phyloP scores from a whole-genome alignment of 2,329 filamentous ascomycete species.

The Juglanconis juglandina region DNA sequence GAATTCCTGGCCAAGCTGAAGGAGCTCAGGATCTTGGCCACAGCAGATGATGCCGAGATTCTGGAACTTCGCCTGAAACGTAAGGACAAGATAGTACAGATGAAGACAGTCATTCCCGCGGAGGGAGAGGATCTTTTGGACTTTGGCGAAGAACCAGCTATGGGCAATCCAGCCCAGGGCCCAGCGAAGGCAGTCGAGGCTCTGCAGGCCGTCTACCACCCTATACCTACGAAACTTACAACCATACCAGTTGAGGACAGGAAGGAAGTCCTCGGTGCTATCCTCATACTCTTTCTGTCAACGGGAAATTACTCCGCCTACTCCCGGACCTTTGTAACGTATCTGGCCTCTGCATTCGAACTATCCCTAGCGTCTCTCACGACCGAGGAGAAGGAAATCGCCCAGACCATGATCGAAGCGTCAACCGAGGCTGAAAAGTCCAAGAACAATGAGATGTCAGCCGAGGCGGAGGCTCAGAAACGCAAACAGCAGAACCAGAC shows the following conservation, averaged over 20 bases:
- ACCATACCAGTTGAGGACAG: conserved; percentile 57
- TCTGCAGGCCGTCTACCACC: conserved; percentile 51
- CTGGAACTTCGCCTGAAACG: conserved; percentile 44
- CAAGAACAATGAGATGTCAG: conserved; percentile 60
- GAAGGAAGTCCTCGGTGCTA: conserved; percentile 63
- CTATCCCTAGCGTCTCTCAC: conserved; percentile 61
- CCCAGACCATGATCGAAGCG: conserved; percentile 69
- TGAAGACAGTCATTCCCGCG: conserved; percentile 31
- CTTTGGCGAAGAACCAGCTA: conserved; percentile 28
- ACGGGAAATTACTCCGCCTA: conserved; percentile 72
- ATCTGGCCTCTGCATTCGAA: conserved; percentile 64
- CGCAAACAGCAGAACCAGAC: conserved; percentile 67
- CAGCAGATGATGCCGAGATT: conserved; percentile 44
- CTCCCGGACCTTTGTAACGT: conserved; percentile 65
- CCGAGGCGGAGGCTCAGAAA: conserved; percentile 72
- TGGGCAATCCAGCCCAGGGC: conserved; percentile 21
- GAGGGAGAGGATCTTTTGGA: conserved; percentile 40
- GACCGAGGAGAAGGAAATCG: conserved; percentile 70
- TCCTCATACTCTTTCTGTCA: conserved; percentile 68
- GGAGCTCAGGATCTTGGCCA: conserved; percentile 55
- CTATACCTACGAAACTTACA: conserved; percentile 51
- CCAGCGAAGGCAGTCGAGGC: conserved; percentile 38
- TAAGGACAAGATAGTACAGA: conserved; percentile 38
- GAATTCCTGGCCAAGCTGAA: conserved; percentile 67
- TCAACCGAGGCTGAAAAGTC: conserved; percentile 44